phyloP scores from a whole-genome alignment of 352 stramenopile genomes.

The Globisporangium perplexum region DNA sequence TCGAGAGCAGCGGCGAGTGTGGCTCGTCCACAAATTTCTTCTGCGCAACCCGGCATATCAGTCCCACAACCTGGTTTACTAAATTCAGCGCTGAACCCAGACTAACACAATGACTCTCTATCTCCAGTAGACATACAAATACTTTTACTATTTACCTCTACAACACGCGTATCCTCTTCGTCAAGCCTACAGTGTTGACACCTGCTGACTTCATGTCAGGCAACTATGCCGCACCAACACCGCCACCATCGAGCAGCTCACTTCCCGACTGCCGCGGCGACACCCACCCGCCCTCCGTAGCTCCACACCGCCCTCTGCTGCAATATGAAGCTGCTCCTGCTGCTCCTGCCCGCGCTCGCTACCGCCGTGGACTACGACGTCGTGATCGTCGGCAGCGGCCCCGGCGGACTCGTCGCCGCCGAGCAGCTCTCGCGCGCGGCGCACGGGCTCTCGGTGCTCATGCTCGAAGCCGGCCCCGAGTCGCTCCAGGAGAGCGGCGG shows the following conservation, averaged over 20 bases:
- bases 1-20: not conserved
- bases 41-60: not conserved
- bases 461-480: constrained; percentile 24
- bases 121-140: not conserved
- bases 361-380: constrained; percentile 21
- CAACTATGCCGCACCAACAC: too few relatives aligned
- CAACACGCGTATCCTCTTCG: too few relatives aligned
- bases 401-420: constrained; percentile 21
- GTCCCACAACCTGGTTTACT: not conserved
- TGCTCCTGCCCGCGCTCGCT: constrained; percentile 44
- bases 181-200: too few relatives aligned
- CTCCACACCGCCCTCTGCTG: constrained; percentile 12
- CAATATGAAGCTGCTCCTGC: constrained; percentile 31
- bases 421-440: constrained; percentile 23
- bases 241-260: too few relatives aligned
- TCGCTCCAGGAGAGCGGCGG: constrained; percentile 43
- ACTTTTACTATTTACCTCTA: too few relatives aligned
- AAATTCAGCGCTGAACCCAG: not conserved
- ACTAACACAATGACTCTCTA: not conserved
- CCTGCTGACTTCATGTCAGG: not conserved
- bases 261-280: not conserved
- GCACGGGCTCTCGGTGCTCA: constrained; percentile 20
- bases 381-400: constrained; percentile 25
- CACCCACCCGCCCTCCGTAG: not conserved
- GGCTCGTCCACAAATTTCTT: not conserved